A percentile compares a stretch with the other conserved stretches of the same genome.
These are phyloP conservation scores for Rehmannia glutinosa DNA, from an alignment of 257 asterid species.

Conservation along the genomic window DNA sequence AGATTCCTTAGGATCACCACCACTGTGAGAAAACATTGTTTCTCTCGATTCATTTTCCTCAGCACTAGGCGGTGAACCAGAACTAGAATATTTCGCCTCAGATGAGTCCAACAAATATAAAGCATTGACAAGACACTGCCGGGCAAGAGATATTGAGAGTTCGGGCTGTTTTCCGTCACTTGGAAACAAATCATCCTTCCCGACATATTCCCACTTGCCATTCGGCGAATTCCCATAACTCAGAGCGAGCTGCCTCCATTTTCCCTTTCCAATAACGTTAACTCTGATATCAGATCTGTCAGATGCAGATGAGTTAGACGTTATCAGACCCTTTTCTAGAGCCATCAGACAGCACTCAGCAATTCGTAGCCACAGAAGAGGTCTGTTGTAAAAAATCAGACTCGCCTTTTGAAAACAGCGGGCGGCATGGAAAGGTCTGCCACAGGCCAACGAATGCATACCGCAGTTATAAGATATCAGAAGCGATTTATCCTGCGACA, in stretches of 20 bases:
- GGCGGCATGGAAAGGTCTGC: slow-evolving; percentile 75
- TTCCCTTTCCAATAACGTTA: slow-evolving; percentile 78
- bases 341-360: slow-evolving; percentile 96
- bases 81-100: slow-evolving; percentile 36
- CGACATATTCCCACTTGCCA: slow-evolving; percentile 26
- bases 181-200: slow-evolving; percentile 25
- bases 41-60: slow-evolving; percentile 52
- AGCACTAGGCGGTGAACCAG: slow-evolving; percentile 22
- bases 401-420: slow-evolving; percentile 69
- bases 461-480: slow-evolving; percentile 76
- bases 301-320: slow-evolving; percentile 27
- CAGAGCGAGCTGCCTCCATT: slow-evolving; percentile 77
- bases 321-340: slow-evolving; percentile 63
- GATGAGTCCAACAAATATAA: slow-evolving; percentile 50
- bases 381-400: slow-evolving; percentile 47
- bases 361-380: slow-evolving; percentile 78
- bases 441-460: slow-evolving; percentile 65
- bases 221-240: slow-evolving; percentile 30
- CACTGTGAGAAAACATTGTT: slow-evolving; percentile 18
- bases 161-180: slow-evolving; percentile 36
- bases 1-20: slow-evolving; percentile 39
- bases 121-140: slow-evolving; percentile 71
- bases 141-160: slow-evolving; percentile 62
- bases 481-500: slow-evolving; percentile 68
- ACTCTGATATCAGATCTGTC: slow-evolving; percentile 47